Conservation (phyloP, 2,329 filamentous ascomycete species). For the Sarocladium kiliense region DNA sequence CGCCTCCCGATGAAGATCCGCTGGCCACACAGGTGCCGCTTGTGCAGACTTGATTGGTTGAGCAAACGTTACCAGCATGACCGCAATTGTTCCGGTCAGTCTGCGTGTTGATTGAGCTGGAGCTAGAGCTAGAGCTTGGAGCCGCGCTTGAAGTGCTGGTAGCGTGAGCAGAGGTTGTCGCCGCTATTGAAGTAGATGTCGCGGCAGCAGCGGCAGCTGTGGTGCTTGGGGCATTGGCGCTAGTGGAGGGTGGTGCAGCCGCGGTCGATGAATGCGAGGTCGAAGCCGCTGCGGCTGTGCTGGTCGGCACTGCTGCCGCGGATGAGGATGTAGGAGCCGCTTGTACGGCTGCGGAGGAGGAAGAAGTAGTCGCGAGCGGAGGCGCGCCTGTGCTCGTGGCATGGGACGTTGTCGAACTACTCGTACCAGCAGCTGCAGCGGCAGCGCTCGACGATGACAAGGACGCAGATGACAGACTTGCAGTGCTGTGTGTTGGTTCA, state of each 20-base stretch:
- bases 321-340: background rate
- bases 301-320: background rate
- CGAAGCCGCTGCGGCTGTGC: background rate
- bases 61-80: background rate
- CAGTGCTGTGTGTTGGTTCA: background rate
- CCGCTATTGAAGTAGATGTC: background rate
- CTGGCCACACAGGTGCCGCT: background rate
- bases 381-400: background rate
- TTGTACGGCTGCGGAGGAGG: background rate
- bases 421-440: too few relatives aligned
- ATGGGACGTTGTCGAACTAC: too few relatives aligned
- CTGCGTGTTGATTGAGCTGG: background rate
- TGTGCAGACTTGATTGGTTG: background rate
- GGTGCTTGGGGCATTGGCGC: background rate
- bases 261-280: background rate
- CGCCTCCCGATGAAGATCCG: background rate
- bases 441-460: background rate
- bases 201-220: background rate
- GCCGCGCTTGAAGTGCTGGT: background rate
- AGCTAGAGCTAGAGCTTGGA: background rate
- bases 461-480: background rate
- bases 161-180: background rate
- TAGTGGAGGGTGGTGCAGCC: too few relatives aligned
- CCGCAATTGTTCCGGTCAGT: constrained; percentile 6
- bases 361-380: background rate